Conservation (phyloP, 1,139 yeast species). For the Saccharomycopsis hybrid region DNA sequence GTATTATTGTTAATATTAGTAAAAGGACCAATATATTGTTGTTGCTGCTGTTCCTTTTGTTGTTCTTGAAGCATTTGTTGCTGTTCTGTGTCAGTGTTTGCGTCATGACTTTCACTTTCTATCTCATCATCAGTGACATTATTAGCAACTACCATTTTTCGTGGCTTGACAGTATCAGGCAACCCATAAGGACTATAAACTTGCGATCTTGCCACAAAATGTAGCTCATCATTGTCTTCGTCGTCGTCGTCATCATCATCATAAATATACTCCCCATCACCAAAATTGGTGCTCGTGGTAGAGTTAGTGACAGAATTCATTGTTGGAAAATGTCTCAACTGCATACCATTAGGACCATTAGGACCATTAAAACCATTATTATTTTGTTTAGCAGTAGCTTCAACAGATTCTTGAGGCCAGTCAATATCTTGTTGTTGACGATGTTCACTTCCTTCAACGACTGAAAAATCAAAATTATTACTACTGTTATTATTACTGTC, state of each 20-base stretch:
- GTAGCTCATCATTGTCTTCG: slow-evolving; percentile 1
- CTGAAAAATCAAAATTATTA: too few relatives aligned
- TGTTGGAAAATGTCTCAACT: slow-evolving; percentile 3
- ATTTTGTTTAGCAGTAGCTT: too few relatives aligned
- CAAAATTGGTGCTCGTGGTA: neutral
- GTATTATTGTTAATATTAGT: neutral
- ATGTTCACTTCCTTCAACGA: too few relatives aligned
- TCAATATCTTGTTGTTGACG: too few relatives aligned
- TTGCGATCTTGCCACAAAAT: slow-evolving; percentile 3
- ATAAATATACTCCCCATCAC: too few relatives aligned
- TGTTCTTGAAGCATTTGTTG: too few relatives aligned
- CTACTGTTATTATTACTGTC: too few relatives aligned
- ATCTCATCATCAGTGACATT: slow-evolving; percentile 11
- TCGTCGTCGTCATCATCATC: neutral
- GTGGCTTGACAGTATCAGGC: slow-evolving; percentile 7
- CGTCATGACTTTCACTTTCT: neutral
- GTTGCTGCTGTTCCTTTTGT: neutral
- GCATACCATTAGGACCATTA: too few relatives aligned
- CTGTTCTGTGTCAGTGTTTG: slow-evolving; percentile 1
- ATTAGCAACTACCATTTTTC: slow-evolving; percentile 17
- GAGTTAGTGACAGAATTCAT: slow-evolving; percentile 1
- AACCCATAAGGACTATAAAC: slow-evolving; percentile 5
- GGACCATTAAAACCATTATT: too few relatives aligned
- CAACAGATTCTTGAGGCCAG: too few relatives aligned
- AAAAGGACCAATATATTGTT: neutral